Conservation (phyloP, 192 early-diverging fungal genomes). For the Phycomyces blakesleeanus region DNA sequence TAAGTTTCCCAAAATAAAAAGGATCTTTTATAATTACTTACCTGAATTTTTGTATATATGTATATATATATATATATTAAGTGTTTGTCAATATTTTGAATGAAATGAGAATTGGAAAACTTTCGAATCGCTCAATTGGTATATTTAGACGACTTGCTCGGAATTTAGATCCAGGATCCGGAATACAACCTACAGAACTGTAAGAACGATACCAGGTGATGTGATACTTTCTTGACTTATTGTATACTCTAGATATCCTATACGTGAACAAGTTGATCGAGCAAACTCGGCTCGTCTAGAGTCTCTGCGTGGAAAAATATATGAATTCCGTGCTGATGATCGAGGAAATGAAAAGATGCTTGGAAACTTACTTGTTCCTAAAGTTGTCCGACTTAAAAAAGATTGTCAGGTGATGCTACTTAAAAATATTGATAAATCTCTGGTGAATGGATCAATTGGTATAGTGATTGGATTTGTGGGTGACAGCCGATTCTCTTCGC, state of each 20-base stretch:
- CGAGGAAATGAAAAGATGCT: slow-evolving; percentile 24
- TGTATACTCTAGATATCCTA: slow-evolving; percentile 42
- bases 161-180: slow-evolving; percentile 47
- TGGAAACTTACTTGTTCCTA: slow-evolving; percentile 53
- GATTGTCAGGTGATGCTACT: slow-evolving; percentile 85
- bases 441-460: slow-evolving; percentile 81
- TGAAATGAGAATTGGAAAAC: slow-evolving; percentile 71
- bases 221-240: no score
- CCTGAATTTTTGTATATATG: background rate
- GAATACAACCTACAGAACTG: slow-evolving; percentile 63
- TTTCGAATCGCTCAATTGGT: slow-evolving; percentile 49
- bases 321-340: slow-evolving; percentile 50
- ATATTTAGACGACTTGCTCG: slow-evolving; percentile 46
- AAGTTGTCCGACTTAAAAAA: slow-evolving; percentile 61
- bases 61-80: no score
- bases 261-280: slow-evolving; percentile 70
- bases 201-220: no score
- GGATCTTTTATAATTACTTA: background rate
- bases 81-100: slow-evolving; percentile 77
- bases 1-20: slow-evolving; percentile 12
- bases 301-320: slow-evolving; percentile 43
- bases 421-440: slow-evolving; percentile 54
- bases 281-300: slow-evolving; percentile 58
- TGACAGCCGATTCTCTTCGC: background rate
- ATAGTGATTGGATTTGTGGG: slow-evolving; percentile 42